Evolutionary conservation across 176 grass and related monocot genomes (phyloP).

Genomic region (Pharus latifolius): DNA sequence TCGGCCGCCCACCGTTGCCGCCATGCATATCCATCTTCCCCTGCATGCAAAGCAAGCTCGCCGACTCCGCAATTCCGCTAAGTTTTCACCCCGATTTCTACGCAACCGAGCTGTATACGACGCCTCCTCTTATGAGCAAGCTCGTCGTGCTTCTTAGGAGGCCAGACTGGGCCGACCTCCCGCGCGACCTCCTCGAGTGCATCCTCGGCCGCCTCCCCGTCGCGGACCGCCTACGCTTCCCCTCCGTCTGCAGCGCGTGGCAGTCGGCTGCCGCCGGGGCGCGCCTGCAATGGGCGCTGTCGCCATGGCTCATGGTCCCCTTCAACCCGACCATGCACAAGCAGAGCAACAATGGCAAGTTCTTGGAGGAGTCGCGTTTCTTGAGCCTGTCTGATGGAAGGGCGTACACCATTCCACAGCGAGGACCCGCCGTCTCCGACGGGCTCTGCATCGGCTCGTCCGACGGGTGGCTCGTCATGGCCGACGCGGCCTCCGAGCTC

Average conservation of each 20-base stretch:
- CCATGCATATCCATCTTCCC: too few relatives aligned
- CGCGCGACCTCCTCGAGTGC: constrained; percentile 24
- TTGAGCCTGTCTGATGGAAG: constrained; percentile 30
- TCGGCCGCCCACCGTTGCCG: too few relatives aligned
- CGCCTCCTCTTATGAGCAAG: constrained; percentile 20
- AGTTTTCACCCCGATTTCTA: too few relatives aligned
- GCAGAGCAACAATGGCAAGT: not conserved
- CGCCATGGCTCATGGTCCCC: constrained; percentile 58
- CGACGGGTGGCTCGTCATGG: constrained; percentile 42
- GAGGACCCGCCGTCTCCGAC: constrained; percentile 2
- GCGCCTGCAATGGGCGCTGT: not conserved
- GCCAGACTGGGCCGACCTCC: constrained; percentile 39
- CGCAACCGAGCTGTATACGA: not conserved
- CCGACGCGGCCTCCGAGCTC: constrained; percentile 27
- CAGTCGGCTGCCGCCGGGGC: not conserved
- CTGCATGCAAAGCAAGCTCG: too few relatives aligned
- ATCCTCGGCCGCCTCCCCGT: constrained; percentile 25
- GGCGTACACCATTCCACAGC: constrained; percentile 23
- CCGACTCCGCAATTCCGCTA: too few relatives aligned
- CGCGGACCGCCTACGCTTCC: constrained; percentile 34
- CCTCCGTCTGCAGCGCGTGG: constrained; percentile 35
- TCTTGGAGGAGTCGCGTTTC: constrained; percentile 18
- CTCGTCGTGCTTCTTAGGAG: not conserved
- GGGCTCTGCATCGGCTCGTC: constrained; percentile 33
- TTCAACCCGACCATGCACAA: not conserved